A percentile compares a stretch with the other conserved stretches of the same genome.
These are phyloP conservation scores for Prunus campanulata DNA, from an alignment of 306 rosid species.

Conservation along the genomic window DNA sequence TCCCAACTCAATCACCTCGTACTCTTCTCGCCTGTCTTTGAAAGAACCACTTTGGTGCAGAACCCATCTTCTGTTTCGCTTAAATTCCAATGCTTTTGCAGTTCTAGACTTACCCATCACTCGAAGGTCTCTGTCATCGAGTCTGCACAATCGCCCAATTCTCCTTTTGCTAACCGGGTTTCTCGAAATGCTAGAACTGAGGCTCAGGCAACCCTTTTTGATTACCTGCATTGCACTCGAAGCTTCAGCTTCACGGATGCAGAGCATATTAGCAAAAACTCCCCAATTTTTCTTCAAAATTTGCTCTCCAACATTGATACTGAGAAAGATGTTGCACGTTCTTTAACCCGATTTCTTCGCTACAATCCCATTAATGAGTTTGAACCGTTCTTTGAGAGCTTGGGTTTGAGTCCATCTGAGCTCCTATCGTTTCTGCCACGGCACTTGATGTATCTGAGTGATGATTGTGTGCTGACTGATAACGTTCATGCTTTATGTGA, in stretches of 20 bases:
- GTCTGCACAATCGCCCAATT: slow-evolving; percentile 7
- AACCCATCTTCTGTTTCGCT: slow-evolving; percentile 25
- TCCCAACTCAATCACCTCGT: slow-evolving; percentile 23
- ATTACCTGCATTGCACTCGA: slow-evolving; percentile 64
- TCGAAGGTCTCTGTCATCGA: slow-evolving; percentile 13
- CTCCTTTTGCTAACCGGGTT: slow-evolving; percentile 25
- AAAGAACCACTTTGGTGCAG: slow-evolving; percentile 21
- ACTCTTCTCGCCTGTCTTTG: slow-evolving; percentile 20
- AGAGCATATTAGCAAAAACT: slow-evolving; percentile 67
- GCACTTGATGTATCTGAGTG: slow-evolving; percentile 48
- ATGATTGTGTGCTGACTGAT: slow-evolving; percentile 50
- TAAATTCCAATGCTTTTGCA: slow-evolving; percentile 23
- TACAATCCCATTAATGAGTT: slow-evolving; percentile 78
- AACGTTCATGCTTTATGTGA: slow-evolving; percentile 50
- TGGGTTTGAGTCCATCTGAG: slow-evolving; percentile 56
- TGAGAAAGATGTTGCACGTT: slow-evolving; percentile 36
- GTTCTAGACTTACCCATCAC: slow-evolving; percentile 18
- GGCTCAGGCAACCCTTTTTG: slow-evolving; percentile 49
- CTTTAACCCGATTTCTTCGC: slow-evolving; percentile 45
- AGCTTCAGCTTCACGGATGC: slow-evolving; percentile 56
- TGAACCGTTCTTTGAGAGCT: slow-evolving; percentile 80
- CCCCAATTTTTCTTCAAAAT: slow-evolving; percentile 51
- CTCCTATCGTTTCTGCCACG: slow-evolving; percentile 44
- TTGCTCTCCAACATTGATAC: slow-evolving; percentile 37
- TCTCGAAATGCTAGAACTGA: slow-evolving; percentile 35